A percentile compares a stretch with the other conserved stretches of the same genome.
phyloP scores from a whole-genome alignment of 768 basidiomycete genomes.

The Pisolithus orientalis region DNA sequence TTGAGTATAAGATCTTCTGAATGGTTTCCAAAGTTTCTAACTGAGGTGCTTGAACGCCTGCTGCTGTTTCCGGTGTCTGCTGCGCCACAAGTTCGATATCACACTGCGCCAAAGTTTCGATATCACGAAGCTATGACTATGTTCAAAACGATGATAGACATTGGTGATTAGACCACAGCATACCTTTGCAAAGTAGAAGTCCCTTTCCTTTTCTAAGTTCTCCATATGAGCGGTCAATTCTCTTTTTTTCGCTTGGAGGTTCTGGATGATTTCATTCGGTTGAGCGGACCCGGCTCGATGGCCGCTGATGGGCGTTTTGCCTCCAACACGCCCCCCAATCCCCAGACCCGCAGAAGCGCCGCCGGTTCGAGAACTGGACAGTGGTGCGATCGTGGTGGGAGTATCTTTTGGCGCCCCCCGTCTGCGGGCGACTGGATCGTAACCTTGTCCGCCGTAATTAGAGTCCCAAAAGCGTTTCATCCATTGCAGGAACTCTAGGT shows the following conservation, averaged over 20 bases:
- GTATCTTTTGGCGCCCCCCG: slow-evolving; percentile 69
- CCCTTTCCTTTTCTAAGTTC: slow-evolving; percentile 92
- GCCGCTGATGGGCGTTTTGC: slow-evolving; percentile 66
- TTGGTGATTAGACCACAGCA: slow-evolving; percentile 9
- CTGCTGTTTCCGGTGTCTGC: slow-evolving; percentile 57
- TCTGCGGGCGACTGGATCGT: slow-evolving; percentile 79
- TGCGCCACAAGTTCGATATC: too few species aligned
- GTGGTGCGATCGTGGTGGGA: slow-evolving; percentile 73
- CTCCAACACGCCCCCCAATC: slow-evolving; percentile 47
- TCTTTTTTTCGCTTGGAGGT: slow-evolving; percentile 68
- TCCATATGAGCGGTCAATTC: slow-evolving; percentile 82
- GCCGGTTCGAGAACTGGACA: slow-evolving; percentile 37
- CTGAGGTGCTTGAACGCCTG: slow-evolving; percentile 44
- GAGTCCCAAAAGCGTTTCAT: slow-evolving; percentile 93
- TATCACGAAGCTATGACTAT: slow-evolving; percentile 78
- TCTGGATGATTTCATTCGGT: slow-evolving; percentile 60
- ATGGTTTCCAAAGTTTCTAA: slow-evolving; percentile 67
- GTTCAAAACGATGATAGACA: slow-evolving; percentile 2
- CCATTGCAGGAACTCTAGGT: slow-evolving; percentile 98
- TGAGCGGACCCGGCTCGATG: slow-evolving; percentile 61
- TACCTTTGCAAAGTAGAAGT: slow-evolving; percentile 99
- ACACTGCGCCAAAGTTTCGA: slow-evolving; percentile 78
- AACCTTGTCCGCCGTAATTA: slow-evolving; percentile 81
- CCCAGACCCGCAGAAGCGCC: slow-evolving; percentile 27
- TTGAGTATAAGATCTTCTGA: slow-evolving; percentile 90